Conservation (phyloP, 805 yeast species). For the Huiozyma sinensis region DNA sequence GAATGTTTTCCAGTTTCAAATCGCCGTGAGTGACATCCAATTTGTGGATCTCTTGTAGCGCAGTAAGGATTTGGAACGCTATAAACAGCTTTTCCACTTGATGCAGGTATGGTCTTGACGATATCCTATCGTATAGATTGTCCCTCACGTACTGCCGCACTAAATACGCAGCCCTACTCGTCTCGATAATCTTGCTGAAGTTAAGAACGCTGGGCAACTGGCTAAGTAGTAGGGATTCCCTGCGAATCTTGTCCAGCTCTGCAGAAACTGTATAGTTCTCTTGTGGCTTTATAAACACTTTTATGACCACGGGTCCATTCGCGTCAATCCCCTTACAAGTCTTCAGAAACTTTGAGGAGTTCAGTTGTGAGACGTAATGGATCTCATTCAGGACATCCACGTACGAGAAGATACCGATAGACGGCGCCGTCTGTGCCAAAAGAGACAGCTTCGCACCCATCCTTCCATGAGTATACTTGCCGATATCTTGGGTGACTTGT, state of each 20-base stretch:
- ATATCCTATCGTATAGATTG: conserved; percentile 77
- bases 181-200: conserved; percentile 65
- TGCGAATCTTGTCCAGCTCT: conserved; percentile 28
- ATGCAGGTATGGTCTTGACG: conserved; percentile 80
- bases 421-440: conserved; percentile 82
- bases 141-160: conserved; percentile 72
- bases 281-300: conserved; percentile 69
- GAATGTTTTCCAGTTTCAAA: conserved; percentile 78
- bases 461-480: neutral
- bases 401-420: conserved; percentile 85
- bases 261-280: conserved; percentile 16
- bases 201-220: conserved; percentile 57
- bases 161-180: conserved; percentile 85
- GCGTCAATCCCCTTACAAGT: conserved; percentile 71
- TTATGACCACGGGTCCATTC: conserved; percentile 65
- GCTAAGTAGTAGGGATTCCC: conserved; percentile 29
- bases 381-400: conserved; percentile 67
- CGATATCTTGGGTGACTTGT: neutral
- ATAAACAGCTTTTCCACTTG: conserved; percentile 76
- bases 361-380: conserved; percentile 65
- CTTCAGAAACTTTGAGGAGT: conserved; percentile 75
- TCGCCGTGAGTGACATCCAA: conserved; percentile 73
- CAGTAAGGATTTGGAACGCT: conserved; percentile 64
- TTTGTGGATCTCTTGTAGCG: conserved; percentile 53
- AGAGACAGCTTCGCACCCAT: conserved; percentile 88